Evolutionary conservation across 2,329 filamentous ascomycete species (phyloP), one percentile per base, ranked within the genome.

Genomic region (Nigrospora oryzae): DNA sequence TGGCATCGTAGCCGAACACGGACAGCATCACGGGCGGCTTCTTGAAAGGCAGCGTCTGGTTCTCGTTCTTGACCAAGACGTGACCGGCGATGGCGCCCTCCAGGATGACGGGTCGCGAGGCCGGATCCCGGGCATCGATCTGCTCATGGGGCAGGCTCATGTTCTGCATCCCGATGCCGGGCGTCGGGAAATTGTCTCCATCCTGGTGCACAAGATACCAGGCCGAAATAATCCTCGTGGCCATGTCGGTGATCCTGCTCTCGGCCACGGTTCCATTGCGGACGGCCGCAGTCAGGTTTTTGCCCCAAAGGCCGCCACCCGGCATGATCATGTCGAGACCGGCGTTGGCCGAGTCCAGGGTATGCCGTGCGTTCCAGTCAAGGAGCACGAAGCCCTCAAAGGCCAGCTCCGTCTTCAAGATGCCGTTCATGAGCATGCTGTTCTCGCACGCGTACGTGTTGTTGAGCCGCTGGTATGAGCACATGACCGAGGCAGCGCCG

Each of bases 221-320:
- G 0, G 76, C 68, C 1, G 79, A 75, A 0, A 86, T 63, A 52
- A 85, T 84, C 46, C 82, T 81, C 11, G 82, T 84, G 0, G 78
- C 84, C 80, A 91, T 91, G 61, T 95, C 88, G 44, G 86, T 82
- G 1, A 94, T 58, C 23, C 88, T 75, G 58, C 74, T 81, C 52
- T 83, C 78, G 1, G 77, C 77, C 10, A 94, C 69, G 0, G 84
- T 86, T 4, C 87, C 86, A 54, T 93, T 93, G 30, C 77, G 66
- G n/a, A 94, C 79, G 0, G 85, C 85, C 46, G 85, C 69, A 0
- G 83, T 84, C 46, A 94, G 63, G 57, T 89, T 90, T 8, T 64
- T 54, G 0, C 86, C 87, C 63, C 71, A 77, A 2, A 79, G 70
- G 0, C 71, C 72, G 4, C 57, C 63, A n/a, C 65, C 64, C 0